A percentile compares a stretch with the other conserved stretches of the same genome.
Evolutionary conservation across 805 yeast species (phyloP).

Genomic region (Cyberlindnera petersonii): DNA sequence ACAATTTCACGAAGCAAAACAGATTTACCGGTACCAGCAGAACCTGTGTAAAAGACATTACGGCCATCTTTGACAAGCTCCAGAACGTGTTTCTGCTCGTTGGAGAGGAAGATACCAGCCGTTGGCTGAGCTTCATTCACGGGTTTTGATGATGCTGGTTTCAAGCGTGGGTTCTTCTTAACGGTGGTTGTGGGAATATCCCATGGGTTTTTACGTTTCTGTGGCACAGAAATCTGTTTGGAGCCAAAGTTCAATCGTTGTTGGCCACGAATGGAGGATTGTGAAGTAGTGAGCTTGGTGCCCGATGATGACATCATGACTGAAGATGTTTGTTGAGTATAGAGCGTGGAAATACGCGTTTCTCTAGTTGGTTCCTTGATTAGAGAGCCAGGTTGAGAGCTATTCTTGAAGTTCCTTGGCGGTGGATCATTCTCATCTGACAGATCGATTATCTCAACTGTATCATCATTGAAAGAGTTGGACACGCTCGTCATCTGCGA

Average conservation of each 20-base stretch:
- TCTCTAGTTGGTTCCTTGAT: constrained; percentile 1
- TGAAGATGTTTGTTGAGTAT: background rate
- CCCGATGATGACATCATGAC: background rate
- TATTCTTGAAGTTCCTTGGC: constrained; percentile 13
- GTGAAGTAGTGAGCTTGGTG: background rate
- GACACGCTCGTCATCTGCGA: constrained; percentile 5
- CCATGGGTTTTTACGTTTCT: constrained; percentile 18
- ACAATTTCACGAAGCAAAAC: constrained; percentile 65
- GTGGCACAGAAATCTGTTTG: constrained; percentile 1
- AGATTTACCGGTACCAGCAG: constrained; percentile 89
- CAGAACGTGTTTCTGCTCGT: constrained; percentile 52
- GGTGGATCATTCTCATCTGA: constrained; percentile 6
- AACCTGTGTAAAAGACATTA: constrained; percentile 73
- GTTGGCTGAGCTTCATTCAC: background rate
- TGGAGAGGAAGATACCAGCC: constrained; percentile 25
- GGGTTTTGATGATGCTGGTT: background rate
- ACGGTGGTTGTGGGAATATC: constrained; percentile 1
- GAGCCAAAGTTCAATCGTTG: constrained; percentile 6
- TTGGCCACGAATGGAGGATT: constrained; percentile 3
- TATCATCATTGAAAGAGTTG: constrained; percentile 4
- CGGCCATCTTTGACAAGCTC: constrained; percentile 45
- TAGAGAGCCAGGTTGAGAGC: constrained; percentile 8
- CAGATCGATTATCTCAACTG: constrained; percentile 5
- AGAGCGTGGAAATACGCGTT: background rate
- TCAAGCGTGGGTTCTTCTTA: constrained; percentile 14